Percentiles rank a stretch among this genome's conserved stretches.
Conservation (phyloP, 148 eudicot genomes). For the Arctostaphylos glauca region DNA sequence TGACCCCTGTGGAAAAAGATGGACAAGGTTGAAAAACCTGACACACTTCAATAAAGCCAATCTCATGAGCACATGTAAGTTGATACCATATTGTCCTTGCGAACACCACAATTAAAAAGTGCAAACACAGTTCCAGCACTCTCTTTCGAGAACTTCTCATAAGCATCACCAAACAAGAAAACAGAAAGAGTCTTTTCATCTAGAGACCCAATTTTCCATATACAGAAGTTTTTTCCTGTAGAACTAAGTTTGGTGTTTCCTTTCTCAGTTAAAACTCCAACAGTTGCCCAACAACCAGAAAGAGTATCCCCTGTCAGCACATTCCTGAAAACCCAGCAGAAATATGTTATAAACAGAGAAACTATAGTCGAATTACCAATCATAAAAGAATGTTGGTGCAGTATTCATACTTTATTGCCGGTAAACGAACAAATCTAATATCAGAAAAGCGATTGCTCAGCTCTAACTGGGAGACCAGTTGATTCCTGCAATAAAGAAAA, state of each 20-base stretch:
- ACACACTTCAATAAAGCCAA: slow-evolving; percentile 5
- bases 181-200: slow-evolving; percentile 68
- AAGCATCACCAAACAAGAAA: slow-evolving; percentile 95
- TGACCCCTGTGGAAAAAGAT: slow-evolving; percentile 45
- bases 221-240: slow-evolving; percentile 62
- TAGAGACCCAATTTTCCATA: slow-evolving; percentile 88
- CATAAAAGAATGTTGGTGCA: background rate
- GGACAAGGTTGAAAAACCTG: slow-evolving; percentile 8
- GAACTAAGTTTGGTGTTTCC: slow-evolving; percentile 65
- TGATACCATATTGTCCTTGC: slow-evolving; percentile 72
- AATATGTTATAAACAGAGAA: slow-evolving; percentile 4
- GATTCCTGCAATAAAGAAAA: slow-evolving; percentile 50
- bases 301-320: slow-evolving; percentile 71
- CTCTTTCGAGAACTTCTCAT: slow-evolving; percentile 54
- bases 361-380: background rate
- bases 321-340: slow-evolving; percentile 49
- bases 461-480: slow-evolving; percentile 61
- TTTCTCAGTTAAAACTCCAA: slow-evolving; percentile 75
- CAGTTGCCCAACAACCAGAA: slow-evolving; percentile 95
- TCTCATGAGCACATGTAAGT: slow-evolving; percentile 12
- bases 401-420: slow-evolving; percentile 67
- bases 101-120: slow-evolving; percentile 62
- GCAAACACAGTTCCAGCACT: slow-evolving; percentile 60
- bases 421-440: slow-evolving; percentile 77
- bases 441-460: slow-evolving; percentile 74